Base-by-base conservation (phyloP, 2,329 filamentous ascomycete genomes). In the Aureobasidium sp. region DNA sequence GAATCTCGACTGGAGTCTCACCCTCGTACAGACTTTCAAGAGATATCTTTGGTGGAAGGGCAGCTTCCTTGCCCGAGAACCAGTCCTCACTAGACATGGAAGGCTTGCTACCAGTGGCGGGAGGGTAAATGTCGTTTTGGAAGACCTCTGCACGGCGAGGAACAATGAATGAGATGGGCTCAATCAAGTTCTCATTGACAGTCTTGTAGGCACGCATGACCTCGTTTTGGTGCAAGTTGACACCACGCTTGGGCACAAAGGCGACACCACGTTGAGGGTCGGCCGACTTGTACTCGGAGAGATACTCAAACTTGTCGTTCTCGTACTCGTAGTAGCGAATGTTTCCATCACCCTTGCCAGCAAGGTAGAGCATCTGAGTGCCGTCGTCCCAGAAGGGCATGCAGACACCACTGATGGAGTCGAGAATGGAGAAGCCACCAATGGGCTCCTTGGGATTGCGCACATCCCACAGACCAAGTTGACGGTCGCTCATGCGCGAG, bases 301-400 rank as follows among this genome's bases (percentile, higher is more conserved):
- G 80, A 76, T 90, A 96, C 77, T 99, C 93, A 73, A 99, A 97
- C 77, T 97, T 97, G 81, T 97, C 93, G 77, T 97, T 96, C 73
- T 95, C 90, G 72, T 95, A 96, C 77, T 99, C 94, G 75, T 90
- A 99, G 82, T 99, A 99, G 66, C 94, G 92, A 72, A 99, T 99
- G 77, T 99, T 99, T 71, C 94, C 94, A 73, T 99, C 94, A 76
- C 93, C 94, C 81, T 97, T 97, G 73, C 94, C 94, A 70, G 94
- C 94, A 72, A 99, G 83, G 77, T 97, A 99, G 71, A 99, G 81
- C 74, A 91, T 95, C 78, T 94, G 91, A 58, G 90, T 96, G 64
- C 92, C 91, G 64, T 97, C 93, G 73, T 99, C 94, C 94, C 94
- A 99, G 84, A 99, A 97, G 35, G 94, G 94, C 90, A 99, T 97